These are phyloP conservation scores for Botrytis elliptica DNA, from an alignment of 2,329 filamentous ascomycete genomes.

Conservation along the genomic window DNA sequence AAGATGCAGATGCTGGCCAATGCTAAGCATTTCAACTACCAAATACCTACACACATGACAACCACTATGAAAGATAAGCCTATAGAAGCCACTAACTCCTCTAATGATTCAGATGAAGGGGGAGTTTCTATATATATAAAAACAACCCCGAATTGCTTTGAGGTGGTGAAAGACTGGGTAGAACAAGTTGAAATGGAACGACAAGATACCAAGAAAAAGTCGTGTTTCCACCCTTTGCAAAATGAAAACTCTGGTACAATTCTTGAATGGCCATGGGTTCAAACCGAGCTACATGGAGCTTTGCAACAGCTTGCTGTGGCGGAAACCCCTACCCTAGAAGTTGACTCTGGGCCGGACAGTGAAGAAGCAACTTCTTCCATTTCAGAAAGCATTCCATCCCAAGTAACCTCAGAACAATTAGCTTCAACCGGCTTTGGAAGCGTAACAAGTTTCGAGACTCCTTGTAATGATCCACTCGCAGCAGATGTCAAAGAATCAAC, in stretches of 20 bases:
- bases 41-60: neutral
- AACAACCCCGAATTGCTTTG: neutral
- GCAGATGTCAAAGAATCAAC: neutral
- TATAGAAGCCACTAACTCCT: neutral
- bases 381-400: neutral
- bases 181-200: neutral
- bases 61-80: neutral
- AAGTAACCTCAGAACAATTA: neutral
- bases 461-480: neutral
- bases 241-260: neutral
- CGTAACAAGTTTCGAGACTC: neutral
- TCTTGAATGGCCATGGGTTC: slow-evolving; percentile 9
- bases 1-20: neutral
- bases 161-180: neutral
- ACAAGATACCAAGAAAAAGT: neutral
- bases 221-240: neutral
- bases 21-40: neutral
- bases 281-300: neutral
- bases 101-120: neutral
- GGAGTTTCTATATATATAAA: neutral
- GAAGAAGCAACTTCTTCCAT: neutral
- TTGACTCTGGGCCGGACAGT: neutral
- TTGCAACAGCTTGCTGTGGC: too few relatives aligned
- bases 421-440: neutral
- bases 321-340: neutral